A percentile compares a stretch with the other conserved stretches of the same genome.
Evolutionary conservation across 495 filamentous ascomycete genomes (phyloP).

Genomic region (Aspergillus baeticus): DNA sequence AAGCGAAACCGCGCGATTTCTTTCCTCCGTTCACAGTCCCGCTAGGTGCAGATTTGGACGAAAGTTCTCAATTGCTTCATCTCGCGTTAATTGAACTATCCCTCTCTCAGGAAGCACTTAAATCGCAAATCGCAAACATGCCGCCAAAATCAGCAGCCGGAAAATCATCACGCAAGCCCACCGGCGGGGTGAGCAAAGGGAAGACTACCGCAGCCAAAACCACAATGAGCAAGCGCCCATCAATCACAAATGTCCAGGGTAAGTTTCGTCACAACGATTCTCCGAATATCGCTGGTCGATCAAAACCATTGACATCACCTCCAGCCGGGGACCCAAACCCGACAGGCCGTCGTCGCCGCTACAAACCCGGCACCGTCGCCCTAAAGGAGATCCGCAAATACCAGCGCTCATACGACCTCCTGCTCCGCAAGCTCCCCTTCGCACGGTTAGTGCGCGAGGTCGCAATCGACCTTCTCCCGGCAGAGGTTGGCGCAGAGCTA

Average conservation of each 20-base stretch:
- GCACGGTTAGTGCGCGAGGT: constrained; percentile 89
- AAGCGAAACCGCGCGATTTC: background rate
- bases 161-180: constrained; percentile 10
- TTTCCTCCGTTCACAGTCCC: background rate
- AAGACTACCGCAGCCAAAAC: background rate
- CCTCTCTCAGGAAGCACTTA: background rate
- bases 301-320: too few species aligned
- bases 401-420: constrained; percentile 77
- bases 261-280: constrained; percentile 1
- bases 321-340: constrained; percentile 76
- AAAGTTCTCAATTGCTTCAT: background rate
- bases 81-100: background rate
- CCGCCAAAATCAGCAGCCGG: constrained; percentile 25
- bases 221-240: constrained; percentile 21
- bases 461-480: constrained; percentile 55
- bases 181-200: constrained; percentile 11
- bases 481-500: constrained; percentile 55
- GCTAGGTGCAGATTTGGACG: background rate
- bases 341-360: constrained; percentile 61
- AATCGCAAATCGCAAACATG: constrained; percentile 15
- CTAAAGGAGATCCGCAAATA: constrained; percentile 84
- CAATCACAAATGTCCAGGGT: constrained; percentile 16
- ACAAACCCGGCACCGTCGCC: constrained; percentile 81
- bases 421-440: constrained; percentile 82
- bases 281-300: too few species aligned